phyloP scores from a whole-genome alignment of 1,284 basidiomycete genomes.

The Schizopora paradoxa region DNA sequence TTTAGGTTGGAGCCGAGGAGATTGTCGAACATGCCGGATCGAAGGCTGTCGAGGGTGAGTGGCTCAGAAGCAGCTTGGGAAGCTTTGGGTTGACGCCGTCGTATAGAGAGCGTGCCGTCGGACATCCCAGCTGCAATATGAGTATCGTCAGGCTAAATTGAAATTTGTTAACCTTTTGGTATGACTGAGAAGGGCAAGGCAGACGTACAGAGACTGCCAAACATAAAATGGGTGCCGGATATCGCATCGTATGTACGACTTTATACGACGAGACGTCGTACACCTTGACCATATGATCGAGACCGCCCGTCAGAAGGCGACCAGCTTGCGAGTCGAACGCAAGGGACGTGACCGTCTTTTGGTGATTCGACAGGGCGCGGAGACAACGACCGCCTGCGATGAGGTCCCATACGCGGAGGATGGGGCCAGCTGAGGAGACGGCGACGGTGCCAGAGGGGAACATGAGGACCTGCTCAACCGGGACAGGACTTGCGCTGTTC shows the following conservation, averaged over 20 bases:
- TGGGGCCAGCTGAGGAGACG: constrained; percentile 86
- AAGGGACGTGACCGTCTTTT: constrained; percentile 93
- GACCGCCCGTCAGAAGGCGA: constrained; percentile 82
- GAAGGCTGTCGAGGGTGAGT: constrained; percentile 41
- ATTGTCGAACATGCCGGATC: constrained; percentile 65
- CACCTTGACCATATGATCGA: constrained; percentile 98
- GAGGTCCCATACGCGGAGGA: constrained; percentile 93
- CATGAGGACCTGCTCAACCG: constrained; percentile 93
- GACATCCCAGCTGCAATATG: constrained; percentile 96
- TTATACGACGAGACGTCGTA: constrained; percentile 94
- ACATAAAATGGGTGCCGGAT: constrained; percentile 88
- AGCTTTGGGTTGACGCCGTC: constrained; percentile 75
- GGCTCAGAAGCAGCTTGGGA: constrained; percentile 49
- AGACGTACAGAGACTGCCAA: constrained; percentile 80
- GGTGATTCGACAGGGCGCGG: constrained; percentile 91
- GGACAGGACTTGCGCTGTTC: constrained; percentile 43
- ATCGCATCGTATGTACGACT: constrained; percentile 98
- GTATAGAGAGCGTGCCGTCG: constrained; percentile 90
- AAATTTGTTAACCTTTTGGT: constrained; percentile 1
- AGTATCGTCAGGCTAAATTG: constrained; percentile 87
- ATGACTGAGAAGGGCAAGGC: background rate
- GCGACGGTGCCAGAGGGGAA: constrained; percentile 88
- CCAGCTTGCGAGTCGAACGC: constrained; percentile 73
- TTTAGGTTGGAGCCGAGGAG: constrained; percentile 59
- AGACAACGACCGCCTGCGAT: constrained; percentile 88